These are phyloP conservation scores for Talaromyces pinophilus DNA, from an alignment of 2,329 filamentous ascomycete genomes.

Conservation along the genomic window DNA sequence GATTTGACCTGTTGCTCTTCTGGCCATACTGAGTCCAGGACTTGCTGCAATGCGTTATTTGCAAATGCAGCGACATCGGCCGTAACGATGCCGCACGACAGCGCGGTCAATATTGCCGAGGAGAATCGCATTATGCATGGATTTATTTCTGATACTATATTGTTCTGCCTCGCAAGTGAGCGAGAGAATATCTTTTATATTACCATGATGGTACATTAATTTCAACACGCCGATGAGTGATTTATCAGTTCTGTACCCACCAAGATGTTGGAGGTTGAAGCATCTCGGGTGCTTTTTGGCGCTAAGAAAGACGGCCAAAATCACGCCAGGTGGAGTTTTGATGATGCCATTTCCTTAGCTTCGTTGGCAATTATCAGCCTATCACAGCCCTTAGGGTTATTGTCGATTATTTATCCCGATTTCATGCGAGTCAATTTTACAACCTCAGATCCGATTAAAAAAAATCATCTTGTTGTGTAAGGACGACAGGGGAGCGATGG, in stretches of 20 bases:
- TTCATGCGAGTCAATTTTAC: background rate
- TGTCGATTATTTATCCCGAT: background rate
- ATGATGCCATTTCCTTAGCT: constrained; percentile 2
- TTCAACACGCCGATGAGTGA: background rate
- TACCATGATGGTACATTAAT: background rate
- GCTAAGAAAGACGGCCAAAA: background rate
- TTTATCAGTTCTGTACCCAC: background rate
- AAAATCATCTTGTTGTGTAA: background rate
- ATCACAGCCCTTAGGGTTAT: background rate
- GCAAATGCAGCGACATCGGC: background rate
- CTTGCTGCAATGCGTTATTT: background rate
- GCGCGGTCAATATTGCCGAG: background rate
- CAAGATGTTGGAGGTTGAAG: background rate
- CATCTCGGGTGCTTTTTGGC: background rate
- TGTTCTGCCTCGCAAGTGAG: background rate
- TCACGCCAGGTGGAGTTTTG: constrained; percentile 1
- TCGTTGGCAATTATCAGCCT: background rate
- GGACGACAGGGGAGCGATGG: background rate
- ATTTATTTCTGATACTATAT: background rate
- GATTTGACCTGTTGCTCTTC: background rate
- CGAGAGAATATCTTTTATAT: background rate
- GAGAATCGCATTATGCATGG: background rate
- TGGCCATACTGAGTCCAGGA: background rate
- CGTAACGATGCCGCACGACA: background rate
- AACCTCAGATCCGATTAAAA: background rate